These are phyloP conservation scores for Debaryomyces hansenii DNA, from an alignment of 805 yeast genomes.

Conservation along the genomic window DNA sequence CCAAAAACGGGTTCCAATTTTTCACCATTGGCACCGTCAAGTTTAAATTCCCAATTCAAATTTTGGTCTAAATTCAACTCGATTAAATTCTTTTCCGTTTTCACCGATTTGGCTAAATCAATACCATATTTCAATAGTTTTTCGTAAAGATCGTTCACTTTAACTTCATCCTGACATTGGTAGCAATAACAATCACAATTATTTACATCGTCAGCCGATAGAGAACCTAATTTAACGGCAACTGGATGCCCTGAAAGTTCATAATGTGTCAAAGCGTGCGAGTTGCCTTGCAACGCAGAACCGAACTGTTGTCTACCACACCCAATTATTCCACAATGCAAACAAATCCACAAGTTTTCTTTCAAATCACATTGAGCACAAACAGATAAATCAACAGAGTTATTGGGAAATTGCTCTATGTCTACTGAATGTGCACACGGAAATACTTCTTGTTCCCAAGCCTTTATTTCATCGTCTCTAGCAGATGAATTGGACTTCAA, in stretches of 20 bases:
- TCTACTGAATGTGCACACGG: conserved; percentile 76
- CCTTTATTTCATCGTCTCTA: conserved; percentile 66
- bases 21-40: conserved; percentile 71
- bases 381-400: conserved; percentile 31
- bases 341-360: conserved; percentile 89
- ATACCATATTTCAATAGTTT: conserved; percentile 65
- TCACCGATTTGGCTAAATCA: conserved; percentile 51
- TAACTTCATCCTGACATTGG: conserved; percentile 83
- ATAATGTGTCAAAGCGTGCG: conserved; percentile 82
- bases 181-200: conserved; percentile 86
- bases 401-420: conserved; percentile 39
- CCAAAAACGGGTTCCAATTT: conserved; percentile 70
- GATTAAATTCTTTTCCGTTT: conserved; percentile 84
- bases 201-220: conserved; percentile 61
- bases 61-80: conserved; percentile 94
- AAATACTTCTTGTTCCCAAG: conserved; percentile 88
- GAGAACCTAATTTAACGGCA: conserved; percentile 88
- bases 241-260: conserved; percentile 64
- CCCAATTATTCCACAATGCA: conserved; percentile 86
- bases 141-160: conserved; percentile 57
- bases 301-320: conserved; percentile 97
- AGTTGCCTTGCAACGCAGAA: conserved; percentile 81
- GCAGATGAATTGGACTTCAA: conserved; percentile 58
- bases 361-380: conserved; percentile 63
- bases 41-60: conserved; percentile 86